A percentile compares a stretch with the other conserved stretches of the same genome.
These are phyloP conservation scores for Boletus coccyginus DNA, from an alignment of 768 basidiomycete species.

Conservation along the genomic window DNA sequence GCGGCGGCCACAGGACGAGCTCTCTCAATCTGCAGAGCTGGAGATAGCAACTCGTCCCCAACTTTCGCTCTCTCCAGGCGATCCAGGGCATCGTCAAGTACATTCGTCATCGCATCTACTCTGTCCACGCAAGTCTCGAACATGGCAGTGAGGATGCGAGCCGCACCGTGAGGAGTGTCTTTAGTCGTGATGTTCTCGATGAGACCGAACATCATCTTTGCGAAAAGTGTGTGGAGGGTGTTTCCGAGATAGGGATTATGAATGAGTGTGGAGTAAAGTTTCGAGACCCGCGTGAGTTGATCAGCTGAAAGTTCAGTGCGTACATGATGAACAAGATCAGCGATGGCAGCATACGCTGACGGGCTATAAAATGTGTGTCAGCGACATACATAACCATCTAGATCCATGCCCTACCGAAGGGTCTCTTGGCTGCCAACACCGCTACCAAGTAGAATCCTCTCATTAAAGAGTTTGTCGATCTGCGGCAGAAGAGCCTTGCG, in stretches of 20 bases:
- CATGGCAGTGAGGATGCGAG: slow-evolving; percentile 67
- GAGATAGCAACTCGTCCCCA: slow-evolving; percentile 40
- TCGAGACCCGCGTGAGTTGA: slow-evolving; percentile 76
- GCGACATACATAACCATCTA: neutral
- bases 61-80: slow-evolving; percentile 45
- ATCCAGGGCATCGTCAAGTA: slow-evolving; percentile 48
- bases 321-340: slow-evolving; percentile 91
- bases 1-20: slow-evolving; percentile 78
- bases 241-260: slow-evolving; percentile 83
- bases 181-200: slow-evolving; percentile 80
- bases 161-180: slow-evolving; percentile 65
- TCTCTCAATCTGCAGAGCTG: slow-evolving; percentile 76
- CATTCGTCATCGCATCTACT: slow-evolving; percentile 72
- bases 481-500: slow-evolving; percentile 76
- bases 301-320: slow-evolving; percentile 73
- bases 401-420: slow-evolving; percentile 52
- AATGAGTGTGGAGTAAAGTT: slow-evolving; percentile 82
- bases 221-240: slow-evolving; percentile 84
- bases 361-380: slow-evolving; percentile 44
- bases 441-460: slow-evolving; percentile 82
- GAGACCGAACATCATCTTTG: slow-evolving; percentile 89
- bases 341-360: slow-evolving; percentile 81
- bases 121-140: slow-evolving; percentile 84
- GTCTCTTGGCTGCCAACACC: slow-evolving; percentile 84
- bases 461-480: slow-evolving; percentile 88